phyloP scores from a whole-genome alignment of 1,139 yeast genomes.

The Chernovozyma aurita region DNA sequence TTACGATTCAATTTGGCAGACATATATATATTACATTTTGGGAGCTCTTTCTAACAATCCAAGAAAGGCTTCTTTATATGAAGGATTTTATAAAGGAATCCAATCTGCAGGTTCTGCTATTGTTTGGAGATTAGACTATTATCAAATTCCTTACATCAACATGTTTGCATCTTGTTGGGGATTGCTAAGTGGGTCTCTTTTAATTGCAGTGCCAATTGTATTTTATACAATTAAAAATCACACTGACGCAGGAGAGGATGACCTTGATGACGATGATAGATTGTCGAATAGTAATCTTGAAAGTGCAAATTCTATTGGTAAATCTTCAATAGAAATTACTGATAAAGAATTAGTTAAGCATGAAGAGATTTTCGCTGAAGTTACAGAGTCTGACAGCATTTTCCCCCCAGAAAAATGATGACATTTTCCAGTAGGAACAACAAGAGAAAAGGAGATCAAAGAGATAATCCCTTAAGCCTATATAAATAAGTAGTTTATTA shows the following conservation, averaged over 20 bases:
- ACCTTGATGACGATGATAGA: slow-evolving; percentile 7
- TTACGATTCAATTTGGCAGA: slow-evolving; percentile 56
- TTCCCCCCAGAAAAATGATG: no score
- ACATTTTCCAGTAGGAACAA: no score
- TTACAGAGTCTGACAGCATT: no score
- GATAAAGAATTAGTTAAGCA: no score
- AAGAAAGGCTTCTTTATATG: slow-evolving; percentile 52
- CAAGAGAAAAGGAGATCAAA: no score
- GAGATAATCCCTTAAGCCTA: no score
- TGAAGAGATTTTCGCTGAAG: no score
- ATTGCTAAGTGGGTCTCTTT: slow-evolving; percentile 45
- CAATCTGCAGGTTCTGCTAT: slow-evolving; percentile 64
- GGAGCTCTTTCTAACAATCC: slow-evolving; percentile 59
- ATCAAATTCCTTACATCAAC: slow-evolving; percentile 33
- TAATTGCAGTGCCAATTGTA: slow-evolving; percentile 35
- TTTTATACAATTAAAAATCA: slow-evolving; percentile 41
- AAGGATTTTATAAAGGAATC: slow-evolving; percentile 59
- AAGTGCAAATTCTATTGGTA: no score
- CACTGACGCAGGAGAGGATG: slow-evolving; percentile 37
- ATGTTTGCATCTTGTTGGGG: slow-evolving; percentile 57
- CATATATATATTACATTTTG: slow-evolving; percentile 51
- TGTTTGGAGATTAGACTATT: slow-evolving; percentile 56
- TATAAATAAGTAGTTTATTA: no score
- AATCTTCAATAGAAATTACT: no score
- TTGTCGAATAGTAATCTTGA: neutral